Percentiles rank a stretch among this genome's conserved stretches.
Evolutionary conservation across 805 yeast genomes (phyloP).

Genomic region (Metschnikowia vanudenii): DNA sequence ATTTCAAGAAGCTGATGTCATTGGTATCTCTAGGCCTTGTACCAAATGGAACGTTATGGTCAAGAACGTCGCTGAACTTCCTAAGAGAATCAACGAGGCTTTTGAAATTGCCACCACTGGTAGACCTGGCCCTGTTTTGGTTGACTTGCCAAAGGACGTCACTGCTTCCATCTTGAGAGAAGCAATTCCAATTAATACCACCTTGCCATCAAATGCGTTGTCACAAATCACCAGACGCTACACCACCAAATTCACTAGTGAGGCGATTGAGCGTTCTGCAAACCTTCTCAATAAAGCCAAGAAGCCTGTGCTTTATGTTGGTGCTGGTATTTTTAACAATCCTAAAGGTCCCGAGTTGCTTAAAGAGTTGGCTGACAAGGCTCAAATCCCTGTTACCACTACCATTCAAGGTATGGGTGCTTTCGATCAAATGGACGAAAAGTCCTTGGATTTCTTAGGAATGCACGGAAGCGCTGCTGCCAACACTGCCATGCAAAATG

Average conservation of each 20-base stretch:
- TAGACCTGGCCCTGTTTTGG: constrained; percentile 97
- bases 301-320: constrained; percentile 86
- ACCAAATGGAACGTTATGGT: constrained; percentile 99
- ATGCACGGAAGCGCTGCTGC: constrained; percentile 98
- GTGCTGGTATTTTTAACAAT: constrained; percentile 82
- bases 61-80: constrained; percentile 88
- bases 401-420: constrained; percentile 93
- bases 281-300: constrained; percentile 76
- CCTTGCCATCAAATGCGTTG: constrained; percentile 74
- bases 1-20: constrained; percentile 98
- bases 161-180: constrained; percentile 86
- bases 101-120: constrained; percentile 95
- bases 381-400: constrained; percentile 93
- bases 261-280: constrained; percentile 76
- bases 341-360: constrained; percentile 77
- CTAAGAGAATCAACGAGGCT: constrained; percentile 94
- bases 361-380: constrained; percentile 84
- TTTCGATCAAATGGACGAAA: constrained; percentile 86
- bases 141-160: constrained; percentile 96
- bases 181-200: constrained; percentile 78
- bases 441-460: constrained; percentile 93
- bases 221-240: constrained; percentile 67
- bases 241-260: constrained; percentile 70
- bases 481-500: constrained; percentile 88
- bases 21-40: constrained; percentile 95